These are phyloP conservation scores for Tuber aestivum DNA, from an alignment of 495 filamentous ascomycete species.

Conservation along the genomic window DNA sequence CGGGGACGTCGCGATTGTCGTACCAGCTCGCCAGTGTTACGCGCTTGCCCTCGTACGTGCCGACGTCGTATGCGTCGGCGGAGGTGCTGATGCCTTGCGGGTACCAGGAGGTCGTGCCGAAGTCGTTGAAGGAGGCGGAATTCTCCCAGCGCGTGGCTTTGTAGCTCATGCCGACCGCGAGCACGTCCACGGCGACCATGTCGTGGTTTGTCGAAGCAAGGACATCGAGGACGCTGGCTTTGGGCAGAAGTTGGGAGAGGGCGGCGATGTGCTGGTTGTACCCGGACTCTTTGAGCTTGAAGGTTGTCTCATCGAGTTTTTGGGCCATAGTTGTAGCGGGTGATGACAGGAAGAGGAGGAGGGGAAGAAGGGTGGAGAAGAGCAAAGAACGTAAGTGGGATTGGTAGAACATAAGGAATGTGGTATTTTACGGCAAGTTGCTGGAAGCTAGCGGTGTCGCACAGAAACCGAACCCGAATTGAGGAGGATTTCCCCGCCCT, in stretches of 20 bases:
- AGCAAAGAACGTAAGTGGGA: not conserved
- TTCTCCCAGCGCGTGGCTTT: constrained; percentile 38
- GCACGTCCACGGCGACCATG: constrained; percentile 18
- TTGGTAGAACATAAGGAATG: not conserved
- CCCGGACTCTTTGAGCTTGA: constrained; percentile 22
- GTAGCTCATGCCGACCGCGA: constrained; percentile 10
- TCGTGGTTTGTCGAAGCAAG: constrained; percentile 45
- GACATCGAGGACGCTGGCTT: constrained; percentile 42
- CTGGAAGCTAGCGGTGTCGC: not conserved
- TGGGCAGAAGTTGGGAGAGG: constrained; percentile 36
- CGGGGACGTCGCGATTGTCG: constrained; percentile 10
- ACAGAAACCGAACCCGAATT: not conserved
- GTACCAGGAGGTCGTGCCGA: constrained; percentile 44
- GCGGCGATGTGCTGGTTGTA: constrained; percentile 33
- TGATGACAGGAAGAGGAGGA: not conserved
- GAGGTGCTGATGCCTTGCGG: constrained; percentile 47
- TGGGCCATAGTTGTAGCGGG: not conserved
- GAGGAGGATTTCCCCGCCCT: not conserved
- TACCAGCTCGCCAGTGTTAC: constrained; percentile 47
- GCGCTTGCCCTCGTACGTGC: constrained; percentile 42
- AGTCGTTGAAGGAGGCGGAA: constrained; percentile 43
- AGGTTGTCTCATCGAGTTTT: not conserved
- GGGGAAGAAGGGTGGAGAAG: constrained; percentile 1
- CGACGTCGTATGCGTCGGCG: constrained; percentile 43
- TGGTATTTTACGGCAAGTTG: not conserved